Conservation (phyloP, 1,139 yeast species). For the Suhomyces wounanorum region DNA sequence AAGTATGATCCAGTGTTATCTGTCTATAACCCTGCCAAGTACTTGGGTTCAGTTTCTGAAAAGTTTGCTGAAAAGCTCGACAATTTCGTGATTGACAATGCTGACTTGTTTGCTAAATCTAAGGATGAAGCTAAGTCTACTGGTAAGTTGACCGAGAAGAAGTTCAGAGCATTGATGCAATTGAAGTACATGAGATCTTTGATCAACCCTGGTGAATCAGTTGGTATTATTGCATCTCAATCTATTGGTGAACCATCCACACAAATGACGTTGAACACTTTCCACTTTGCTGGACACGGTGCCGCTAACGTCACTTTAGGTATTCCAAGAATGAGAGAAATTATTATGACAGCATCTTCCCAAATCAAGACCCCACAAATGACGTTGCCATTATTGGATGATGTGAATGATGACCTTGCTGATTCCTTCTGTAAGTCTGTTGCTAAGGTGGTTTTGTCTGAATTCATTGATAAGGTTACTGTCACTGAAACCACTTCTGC, state of each 20-base stretch:
- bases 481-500: conserved; percentile 88
- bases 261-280: conserved; percentile 98
- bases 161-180: conserved; percentile 96
- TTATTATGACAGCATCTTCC: conserved; percentile 97
- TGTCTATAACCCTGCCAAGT: conserved; percentile 82
- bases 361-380: conserved; percentile 96
- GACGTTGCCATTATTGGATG: conserved; percentile 82
- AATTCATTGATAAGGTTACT: conserved; percentile 79
- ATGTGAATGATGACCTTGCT: conserved; percentile 83
- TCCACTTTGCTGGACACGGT: conserved; percentile 99
- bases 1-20: conserved; percentile 91
- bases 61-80: conserved; percentile 83
- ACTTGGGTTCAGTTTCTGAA: conserved; percentile 92
- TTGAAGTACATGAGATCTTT: conserved; percentile 96
- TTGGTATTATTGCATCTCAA: conserved; percentile 97
- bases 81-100: conserved; percentile 57
- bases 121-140: conserved; percentile 48
- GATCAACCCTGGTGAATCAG: conserved; percentile 96
- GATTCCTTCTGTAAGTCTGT: conserved; percentile 92
- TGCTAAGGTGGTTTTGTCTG: conserved; percentile 82
- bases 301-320: conserved; percentile 99
- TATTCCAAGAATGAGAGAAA: conserved; percentile 99
- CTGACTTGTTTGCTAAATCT: conserved; percentile 53
- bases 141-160: conserved; percentile 72
- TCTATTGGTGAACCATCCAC: conserved; percentile 99